Evolutionary conservation across 768 basidiomycete species (phyloP).

Genomic region (Polyporus arcularius): DNA sequence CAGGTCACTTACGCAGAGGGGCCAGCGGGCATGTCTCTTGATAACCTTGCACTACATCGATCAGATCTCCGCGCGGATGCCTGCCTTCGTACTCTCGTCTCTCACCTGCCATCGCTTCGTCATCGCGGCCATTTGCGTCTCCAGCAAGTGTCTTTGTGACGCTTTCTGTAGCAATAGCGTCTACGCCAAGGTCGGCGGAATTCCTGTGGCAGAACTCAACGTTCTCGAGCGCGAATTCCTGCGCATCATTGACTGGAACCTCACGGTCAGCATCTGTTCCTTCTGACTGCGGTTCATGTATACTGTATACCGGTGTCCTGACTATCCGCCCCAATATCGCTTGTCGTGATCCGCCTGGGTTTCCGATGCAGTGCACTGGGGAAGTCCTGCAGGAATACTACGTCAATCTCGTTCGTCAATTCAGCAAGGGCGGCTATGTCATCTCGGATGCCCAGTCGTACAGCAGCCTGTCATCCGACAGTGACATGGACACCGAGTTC

Average conservation of each 20-base stretch:
- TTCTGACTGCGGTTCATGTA: background rate
- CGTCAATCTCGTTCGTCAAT: conserved; percentile 87
- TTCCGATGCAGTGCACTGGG: conserved; percentile 71
- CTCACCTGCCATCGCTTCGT: conserved; percentile 98
- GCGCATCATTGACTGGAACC: conserved; percentile 87
- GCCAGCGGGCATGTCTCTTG: conserved; percentile 75
- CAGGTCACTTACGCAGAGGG: conserved; percentile 14
- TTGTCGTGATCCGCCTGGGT: conserved; percentile 4
- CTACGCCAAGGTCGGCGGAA: conserved; percentile 96
- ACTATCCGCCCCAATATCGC: background rate
- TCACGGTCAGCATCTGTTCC: conserved; percentile 70
- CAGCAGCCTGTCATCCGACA: conserved; percentile 41
- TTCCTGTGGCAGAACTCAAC: conserved; percentile 89
- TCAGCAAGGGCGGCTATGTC: conserved; percentile 61
- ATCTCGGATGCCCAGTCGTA: conserved; percentile 45
- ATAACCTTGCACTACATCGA: conserved; percentile 90
- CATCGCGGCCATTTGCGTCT: conserved; percentile 89
- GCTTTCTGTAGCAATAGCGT: conserved; percentile 92
- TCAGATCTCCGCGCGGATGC: conserved; percentile 85
- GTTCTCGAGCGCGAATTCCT: conserved; percentile 94
- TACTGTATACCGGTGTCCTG: background rate
- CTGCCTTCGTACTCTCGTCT: conserved; percentile 90
- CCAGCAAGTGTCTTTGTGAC: conserved; percentile 94
- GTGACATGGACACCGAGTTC: conserved; percentile 57
- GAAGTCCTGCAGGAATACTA: conserved; percentile 94